These are phyloP conservation scores for Corchorus olitorius DNA, from an alignment of 345 rosid genomes.

Conservation along the genomic window DNA sequence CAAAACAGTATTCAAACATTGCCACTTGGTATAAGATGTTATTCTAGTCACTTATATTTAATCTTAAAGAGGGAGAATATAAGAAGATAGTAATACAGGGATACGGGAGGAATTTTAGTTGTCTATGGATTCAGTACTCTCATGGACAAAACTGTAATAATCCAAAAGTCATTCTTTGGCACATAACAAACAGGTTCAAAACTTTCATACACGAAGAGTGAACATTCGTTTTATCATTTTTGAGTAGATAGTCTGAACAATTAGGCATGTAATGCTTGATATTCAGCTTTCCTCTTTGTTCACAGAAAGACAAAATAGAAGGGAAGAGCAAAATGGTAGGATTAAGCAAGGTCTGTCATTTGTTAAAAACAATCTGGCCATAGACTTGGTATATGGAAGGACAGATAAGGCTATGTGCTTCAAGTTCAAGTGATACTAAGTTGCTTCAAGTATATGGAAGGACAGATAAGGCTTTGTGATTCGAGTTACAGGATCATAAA, in stretches of 20 bases:
- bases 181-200: neutral
- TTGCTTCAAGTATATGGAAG: neutral
- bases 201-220: neutral
- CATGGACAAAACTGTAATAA: neutral
- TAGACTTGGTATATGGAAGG: neutral
- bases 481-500: neutral
- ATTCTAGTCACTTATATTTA: neutral
- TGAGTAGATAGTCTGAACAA: conserved; percentile 3
- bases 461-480: neutral
- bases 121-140: conserved; percentile 11
- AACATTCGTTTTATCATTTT: neutral
- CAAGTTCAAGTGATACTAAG: neutral
- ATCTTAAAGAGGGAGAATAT: neutral
- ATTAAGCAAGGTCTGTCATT: neutral
- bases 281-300: neutral
- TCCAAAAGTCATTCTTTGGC: neutral
- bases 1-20: neutral
- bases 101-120: neutral
- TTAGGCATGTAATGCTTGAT: neutral
- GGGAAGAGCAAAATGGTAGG: neutral
- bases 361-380: neutral
- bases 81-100: neutral
- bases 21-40: neutral
- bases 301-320: neutral
- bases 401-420: neutral